These are phyloP conservation scores for Coemansia sp. DNA, from an alignment of 192 early-diverging fungal genomes.

Conservation along the genomic window DNA sequence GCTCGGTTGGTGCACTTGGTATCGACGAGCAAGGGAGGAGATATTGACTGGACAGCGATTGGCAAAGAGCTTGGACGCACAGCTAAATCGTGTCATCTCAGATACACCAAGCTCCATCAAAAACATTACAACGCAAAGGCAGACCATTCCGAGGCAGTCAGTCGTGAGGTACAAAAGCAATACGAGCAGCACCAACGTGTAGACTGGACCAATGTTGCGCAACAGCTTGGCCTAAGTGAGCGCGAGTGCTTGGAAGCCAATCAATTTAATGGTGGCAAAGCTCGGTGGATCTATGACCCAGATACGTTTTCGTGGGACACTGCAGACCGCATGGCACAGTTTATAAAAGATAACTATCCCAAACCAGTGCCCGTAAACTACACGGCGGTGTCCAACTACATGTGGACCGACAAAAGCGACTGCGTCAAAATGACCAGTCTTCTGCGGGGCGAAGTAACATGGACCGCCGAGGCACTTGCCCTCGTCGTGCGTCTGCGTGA, in stretches of 20 bases:
- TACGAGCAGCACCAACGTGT: background rate
- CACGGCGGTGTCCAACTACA: conserved; percentile 21
- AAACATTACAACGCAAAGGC: background rate
- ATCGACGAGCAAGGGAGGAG: background rate
- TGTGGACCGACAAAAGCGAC: conserved; percentile 19
- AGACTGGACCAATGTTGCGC: conserved; percentile 5
- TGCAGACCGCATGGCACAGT: conserved; percentile 11
- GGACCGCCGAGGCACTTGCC: conserved; percentile 3
- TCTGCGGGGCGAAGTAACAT: conserved; percentile 7
- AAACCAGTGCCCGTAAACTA: conserved; percentile 8
- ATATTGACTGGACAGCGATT: background rate
- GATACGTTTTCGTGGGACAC: conserved; percentile 12
- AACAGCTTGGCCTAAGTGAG: background rate
- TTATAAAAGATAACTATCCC: conserved; percentile 16
- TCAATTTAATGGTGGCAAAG: background rate
- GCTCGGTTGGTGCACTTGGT: background rate
- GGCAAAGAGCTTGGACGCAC: conserved; percentile 4
- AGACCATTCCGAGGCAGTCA: background rate
- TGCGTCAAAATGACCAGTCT: conserved; percentile 7
- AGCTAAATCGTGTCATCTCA: background rate
- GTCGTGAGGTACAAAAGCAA: background rate
- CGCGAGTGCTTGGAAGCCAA: conserved; percentile 16
- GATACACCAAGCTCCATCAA: background rate
- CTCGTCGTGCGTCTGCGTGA: background rate
- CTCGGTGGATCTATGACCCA: conserved; percentile 11